Evolutionary conservation across 441 rosid species (phyloP), one percentile per base, ranked within the genome.

Genomic region (Populus hybrid): DNA sequence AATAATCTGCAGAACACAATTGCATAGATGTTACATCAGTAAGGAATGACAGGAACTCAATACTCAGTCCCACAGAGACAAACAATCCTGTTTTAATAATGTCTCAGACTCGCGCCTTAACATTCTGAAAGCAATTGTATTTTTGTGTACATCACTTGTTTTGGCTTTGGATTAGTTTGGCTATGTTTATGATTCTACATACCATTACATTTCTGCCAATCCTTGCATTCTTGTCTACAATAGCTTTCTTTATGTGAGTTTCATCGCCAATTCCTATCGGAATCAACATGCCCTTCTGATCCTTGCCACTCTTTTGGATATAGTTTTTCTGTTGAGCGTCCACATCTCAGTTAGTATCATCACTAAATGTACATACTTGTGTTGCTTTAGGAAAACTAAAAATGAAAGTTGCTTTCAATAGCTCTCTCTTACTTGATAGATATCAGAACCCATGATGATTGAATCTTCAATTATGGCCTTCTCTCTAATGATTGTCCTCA

Each of bases 181-280:
- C 42, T 38, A 9, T 38, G 42, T 38, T 38, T 38, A 38, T 70
- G 24, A 67, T 46, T 42, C 5, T 16, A 69, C 75, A 53, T 84
- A 91, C 97, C 95, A 74, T 82, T 9, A 90, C 97, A 81, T 90
- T 89, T 83, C 82, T 87, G 79, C 97, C 98, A 77, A 92, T 91
- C 77, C 93, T 89, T 6, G 91, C 97, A 75, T 94, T 91, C 75
- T 90, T 93, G 81, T 94, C 97, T 6, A 91, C 82, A 57, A 93
- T 84, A 12, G 93, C 93, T 80, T 79, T 90, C 82, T 79, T 84
- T 75, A 92, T 88, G 63, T 9, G 87, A 32, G 89, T 75, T 63
- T 88, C 88, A 80, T 82, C 88, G 11, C 93, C 97, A 0, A 94
- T 94, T 38, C 97, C 97, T 42, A 91, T 68, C 21, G 82, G 94